Evolutionary conservation across 208 protist genomes (phyloP).

Genomic region (Endotrypanum monterogeii): DNA sequence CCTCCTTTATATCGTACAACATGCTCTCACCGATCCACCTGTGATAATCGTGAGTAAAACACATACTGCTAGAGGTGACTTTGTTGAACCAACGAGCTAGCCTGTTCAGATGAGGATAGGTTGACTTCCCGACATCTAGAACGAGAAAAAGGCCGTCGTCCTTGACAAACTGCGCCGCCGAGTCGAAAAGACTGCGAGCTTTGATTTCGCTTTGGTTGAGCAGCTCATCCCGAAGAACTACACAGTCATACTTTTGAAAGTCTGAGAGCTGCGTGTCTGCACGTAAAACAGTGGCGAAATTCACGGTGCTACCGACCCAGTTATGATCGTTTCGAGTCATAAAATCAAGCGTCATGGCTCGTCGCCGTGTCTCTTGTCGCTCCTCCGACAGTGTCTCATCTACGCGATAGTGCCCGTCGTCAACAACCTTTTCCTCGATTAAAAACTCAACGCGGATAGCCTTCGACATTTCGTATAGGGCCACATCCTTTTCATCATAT

Average conservation of each 20-base stretch:
- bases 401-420: slow-evolving; percentile 69
- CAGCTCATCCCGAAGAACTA: slow-evolving; percentile 80
- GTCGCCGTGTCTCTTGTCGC: slow-evolving; percentile 58
- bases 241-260: slow-evolving; percentile 76
- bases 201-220: slow-evolving; percentile 49
- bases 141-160: slow-evolving; percentile 68
- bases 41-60: slow-evolving; percentile 74
- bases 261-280: slow-evolving; percentile 36
- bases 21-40: slow-evolving; percentile 72
- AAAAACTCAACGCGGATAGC: slow-evolving; percentile 79
- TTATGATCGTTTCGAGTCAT: slow-evolving; percentile 84
- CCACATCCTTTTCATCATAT: slow-evolving; percentile 67
- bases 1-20: slow-evolving; percentile 63
- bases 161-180: slow-evolving; percentile 47
- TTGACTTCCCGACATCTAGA: slow-evolving; percentile 80
- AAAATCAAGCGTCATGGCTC: slow-evolving; percentile 84
- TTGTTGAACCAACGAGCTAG: slow-evolving; percentile 59
- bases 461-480: slow-evolving; percentile 74
- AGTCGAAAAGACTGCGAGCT: slow-evolving; percentile 61
- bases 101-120: slow-evolving; percentile 31
- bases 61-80: slow-evolving; percentile 68
- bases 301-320: slow-evolving; percentile 83
- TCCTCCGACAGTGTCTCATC: slow-evolving; percentile 52
- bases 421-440: slow-evolving; percentile 62
- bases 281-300: slow-evolving; percentile 61